Percentiles rank a stretch among this genome's conserved stretches.
phyloP scores from a whole-genome alignment of 2,329 filamentous ascomycete species.

The Botrytis byssoidea region DNA sequence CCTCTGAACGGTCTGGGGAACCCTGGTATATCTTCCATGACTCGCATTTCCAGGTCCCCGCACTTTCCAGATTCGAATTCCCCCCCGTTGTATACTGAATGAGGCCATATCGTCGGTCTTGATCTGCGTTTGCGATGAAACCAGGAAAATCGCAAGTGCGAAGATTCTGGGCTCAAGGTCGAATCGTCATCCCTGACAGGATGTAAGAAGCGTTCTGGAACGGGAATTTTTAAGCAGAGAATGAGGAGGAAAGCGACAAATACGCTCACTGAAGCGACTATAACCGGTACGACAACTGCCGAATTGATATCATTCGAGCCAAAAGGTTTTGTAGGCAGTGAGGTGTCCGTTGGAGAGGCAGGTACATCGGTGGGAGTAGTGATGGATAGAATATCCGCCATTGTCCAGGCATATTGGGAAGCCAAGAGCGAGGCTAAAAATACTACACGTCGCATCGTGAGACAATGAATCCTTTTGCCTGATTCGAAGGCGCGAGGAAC shows the following conservation, averaged over 20 bases:
- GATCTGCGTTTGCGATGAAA: slow-evolving; percentile 1
- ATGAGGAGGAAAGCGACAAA: slow-evolving; percentile 18
- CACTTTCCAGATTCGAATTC: slow-evolving; percentile 8
- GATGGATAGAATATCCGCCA: slow-evolving; percentile 18
- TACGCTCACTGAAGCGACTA: slow-evolving; percentile 17
- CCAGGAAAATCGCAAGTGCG: slow-evolving; percentile 14
- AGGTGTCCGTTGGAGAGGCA: slow-evolving; percentile 1
- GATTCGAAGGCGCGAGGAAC: slow-evolving; percentile 12
- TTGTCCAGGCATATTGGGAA: slow-evolving; percentile 1
- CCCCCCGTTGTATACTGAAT: slow-evolving; percentile 16
- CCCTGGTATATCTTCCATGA: slow-evolving; percentile 13
- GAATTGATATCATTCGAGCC: slow-evolving; percentile 13
- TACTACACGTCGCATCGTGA: slow-evolving; percentile 17
- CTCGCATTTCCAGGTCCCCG: slow-evolving; percentile 14
- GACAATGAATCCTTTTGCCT: slow-evolving; percentile 7
- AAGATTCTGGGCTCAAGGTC: neutral
- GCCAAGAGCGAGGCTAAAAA: neutral
- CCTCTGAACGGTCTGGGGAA: slow-evolving; percentile 10
- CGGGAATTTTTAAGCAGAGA: slow-evolving; percentile 13
- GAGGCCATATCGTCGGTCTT: slow-evolving; percentile 13
- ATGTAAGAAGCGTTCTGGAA: slow-evolving; percentile 13
- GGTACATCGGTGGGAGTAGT: neutral
- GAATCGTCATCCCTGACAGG: slow-evolving; percentile 3
- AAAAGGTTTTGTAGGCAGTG: neutral
- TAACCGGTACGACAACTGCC: slow-evolving; percentile 13